phyloP scores from a whole-genome alignment of 2,329 filamentous ascomycete genomes.

The Colletotrichum gigasporum region DNA sequence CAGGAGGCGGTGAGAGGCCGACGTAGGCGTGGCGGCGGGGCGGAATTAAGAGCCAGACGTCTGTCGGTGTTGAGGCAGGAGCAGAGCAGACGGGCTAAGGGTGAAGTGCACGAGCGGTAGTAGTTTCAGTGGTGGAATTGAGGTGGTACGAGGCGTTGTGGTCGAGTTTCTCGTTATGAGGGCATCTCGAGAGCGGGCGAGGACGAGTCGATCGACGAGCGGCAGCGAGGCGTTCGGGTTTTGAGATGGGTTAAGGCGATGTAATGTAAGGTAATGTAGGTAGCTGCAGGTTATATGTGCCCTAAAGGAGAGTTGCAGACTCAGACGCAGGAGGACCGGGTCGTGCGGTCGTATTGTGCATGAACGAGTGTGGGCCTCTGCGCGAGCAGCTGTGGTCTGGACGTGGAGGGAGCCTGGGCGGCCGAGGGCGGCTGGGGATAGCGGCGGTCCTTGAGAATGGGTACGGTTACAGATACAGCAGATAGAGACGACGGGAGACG shows the following conservation, averaged over 20 bases:
- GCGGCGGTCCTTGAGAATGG: slow-evolving; percentile 2
- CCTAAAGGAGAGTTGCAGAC: slow-evolving; percentile 42
- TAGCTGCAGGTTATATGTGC: slow-evolving; percentile 37
- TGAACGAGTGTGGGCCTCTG: slow-evolving; percentile 42
- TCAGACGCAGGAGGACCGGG: slow-evolving; percentile 29
- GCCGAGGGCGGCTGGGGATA: slow-evolving; percentile 13
- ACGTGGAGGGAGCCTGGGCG: slow-evolving; percentile 14
- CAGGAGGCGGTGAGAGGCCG: slow-evolving; percentile 22
- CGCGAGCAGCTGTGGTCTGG: slow-evolving; percentile 14
- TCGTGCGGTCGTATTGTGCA: slow-evolving; percentile 40
- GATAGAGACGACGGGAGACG: neutral
- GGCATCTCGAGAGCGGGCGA: slow-evolving; percentile 13
- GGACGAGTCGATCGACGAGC: slow-evolving; percentile 10
- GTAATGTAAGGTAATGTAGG: slow-evolving; percentile 30
- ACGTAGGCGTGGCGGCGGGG: slow-evolving; percentile 15
- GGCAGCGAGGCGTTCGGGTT: slow-evolving; percentile 3
- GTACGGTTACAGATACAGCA: neutral
- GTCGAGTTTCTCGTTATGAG: slow-evolving; percentile 12
- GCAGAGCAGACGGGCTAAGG: neutral
- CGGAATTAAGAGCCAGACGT: slow-evolving; percentile 7
- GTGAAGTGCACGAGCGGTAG: neutral
- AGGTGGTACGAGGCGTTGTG: slow-evolving; percentile 14
- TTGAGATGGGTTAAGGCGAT: slow-evolving; percentile 17
- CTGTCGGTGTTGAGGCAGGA: neutral
- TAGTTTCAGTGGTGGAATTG: slow-evolving; percentile 3